phyloP scores from a whole-genome alignment of 2,329 filamentous ascomycete species.

The Coccinonectria pachysandricola region DNA sequence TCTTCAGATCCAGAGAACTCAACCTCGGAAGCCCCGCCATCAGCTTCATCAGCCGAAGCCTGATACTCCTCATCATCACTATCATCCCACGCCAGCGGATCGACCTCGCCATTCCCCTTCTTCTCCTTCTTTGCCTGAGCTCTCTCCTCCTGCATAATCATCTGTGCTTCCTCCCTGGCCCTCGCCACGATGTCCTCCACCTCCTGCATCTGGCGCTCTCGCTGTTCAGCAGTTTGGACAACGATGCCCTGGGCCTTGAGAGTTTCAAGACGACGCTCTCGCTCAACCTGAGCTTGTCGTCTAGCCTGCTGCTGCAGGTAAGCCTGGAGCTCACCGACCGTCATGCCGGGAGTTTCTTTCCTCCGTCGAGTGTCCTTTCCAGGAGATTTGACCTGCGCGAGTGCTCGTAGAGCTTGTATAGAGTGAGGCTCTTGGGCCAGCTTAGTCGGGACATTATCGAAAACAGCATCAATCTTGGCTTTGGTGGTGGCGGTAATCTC shows the following conservation, averaged over 20 bases:
- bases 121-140: conserved; percentile 58
- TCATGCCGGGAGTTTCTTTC: conserved; percentile 48
- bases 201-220: conserved; percentile 68
- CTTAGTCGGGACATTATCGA: conserved; percentile 56
- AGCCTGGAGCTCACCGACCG: conserved; percentile 56
- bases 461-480: conserved; percentile 50
- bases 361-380: conserved; percentile 38
- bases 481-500: conserved; percentile 46
- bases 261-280: conserved; percentile 64
- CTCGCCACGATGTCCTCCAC: conserved; percentile 83
- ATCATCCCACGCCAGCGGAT: conserved; percentile 46
- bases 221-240: conserved; percentile 78
- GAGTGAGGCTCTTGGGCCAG: conserved; percentile 53
- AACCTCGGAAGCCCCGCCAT: conserved; percentile 29
- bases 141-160: conserved; percentile 68
- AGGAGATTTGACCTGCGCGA: conserved; percentile 62
- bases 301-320: conserved; percentile 62
- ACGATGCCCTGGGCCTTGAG: conserved; percentile 71
- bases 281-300: conserved; percentile 68
- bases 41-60: conserved; percentile 26
- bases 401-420: conserved; percentile 57
- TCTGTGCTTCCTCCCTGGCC: conserved; percentile 64
- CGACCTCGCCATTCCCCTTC: conserved; percentile 35
- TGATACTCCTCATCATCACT: conserved; percentile 44
- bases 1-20: conserved; percentile 37